Conservation (phyloP, 2,329 filamentous ascomycete genomes). For the Beauveria bassiana region DNA sequence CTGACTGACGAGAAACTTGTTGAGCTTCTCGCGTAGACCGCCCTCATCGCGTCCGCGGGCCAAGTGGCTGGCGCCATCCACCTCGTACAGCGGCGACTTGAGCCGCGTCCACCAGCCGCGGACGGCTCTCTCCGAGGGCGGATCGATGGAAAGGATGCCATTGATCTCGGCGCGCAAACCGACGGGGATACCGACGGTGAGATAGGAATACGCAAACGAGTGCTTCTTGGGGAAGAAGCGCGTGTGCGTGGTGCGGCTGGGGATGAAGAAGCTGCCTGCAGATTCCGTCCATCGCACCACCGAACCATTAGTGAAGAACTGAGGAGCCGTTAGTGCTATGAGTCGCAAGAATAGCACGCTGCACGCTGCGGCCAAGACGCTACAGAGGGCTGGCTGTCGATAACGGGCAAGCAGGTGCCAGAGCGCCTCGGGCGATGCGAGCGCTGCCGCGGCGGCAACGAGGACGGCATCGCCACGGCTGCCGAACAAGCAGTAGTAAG, state of each 20-base stretch:
- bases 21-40: constrained; percentile 57
- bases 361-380: not conserved
- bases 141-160: constrained; percentile 45
- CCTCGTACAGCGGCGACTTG: constrained; percentile 44
- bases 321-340: not conserved
- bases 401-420: not conserved
- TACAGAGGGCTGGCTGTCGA: not conserved
- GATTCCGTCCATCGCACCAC: constrained; percentile 9
- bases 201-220: constrained; percentile 61
- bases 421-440: not conserved
- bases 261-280: constrained; percentile 48
- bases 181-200: constrained; percentile 2
- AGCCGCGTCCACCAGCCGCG: constrained; percentile 22
- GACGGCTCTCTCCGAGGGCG: constrained; percentile 9
- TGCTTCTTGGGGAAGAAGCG: constrained; percentile 61
- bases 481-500: not conserved
- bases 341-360: not conserved
- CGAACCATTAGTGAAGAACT: not conserved
- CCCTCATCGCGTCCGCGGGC: constrained; percentile 41
- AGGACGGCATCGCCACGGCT: not conserved
- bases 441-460: not conserved
- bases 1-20: constrained; percentile 47
- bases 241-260: constrained; percentile 56
- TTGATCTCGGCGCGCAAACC: constrained; percentile 23
- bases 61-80: constrained; percentile 55